phyloP scores from a whole-genome alignment of 176 grass and related monocot species.

The Bolboschoenus planiculmis region DNA sequence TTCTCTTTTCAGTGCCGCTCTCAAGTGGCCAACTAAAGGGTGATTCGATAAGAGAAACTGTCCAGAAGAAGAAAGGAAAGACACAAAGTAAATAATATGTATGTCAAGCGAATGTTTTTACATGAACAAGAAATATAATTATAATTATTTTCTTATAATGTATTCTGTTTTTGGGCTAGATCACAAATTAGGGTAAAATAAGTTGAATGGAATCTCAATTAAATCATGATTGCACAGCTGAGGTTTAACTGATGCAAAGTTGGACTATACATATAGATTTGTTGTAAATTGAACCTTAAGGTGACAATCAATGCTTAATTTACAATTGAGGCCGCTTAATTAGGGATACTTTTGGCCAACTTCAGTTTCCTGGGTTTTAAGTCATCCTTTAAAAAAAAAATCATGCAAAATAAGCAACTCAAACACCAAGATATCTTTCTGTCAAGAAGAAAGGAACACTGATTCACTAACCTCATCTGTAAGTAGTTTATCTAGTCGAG shows the following conservation, averaged over 20 bases:
- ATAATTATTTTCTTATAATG: not conserved
- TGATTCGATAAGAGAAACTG: constrained; percentile 73
- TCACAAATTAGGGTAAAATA: not conserved
- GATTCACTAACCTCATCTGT: constrained; percentile 53
- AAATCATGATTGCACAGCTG: not conserved
- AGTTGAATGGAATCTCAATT: not conserved
- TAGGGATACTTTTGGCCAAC: not conserved
- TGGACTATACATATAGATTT: not conserved
- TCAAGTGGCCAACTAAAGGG: constrained; percentile 74
- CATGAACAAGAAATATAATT: not conserved
- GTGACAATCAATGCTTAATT: constrained; percentile 1
- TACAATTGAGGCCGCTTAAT: not conserved
- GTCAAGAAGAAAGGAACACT: not conserved
- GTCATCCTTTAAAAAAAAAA: not conserved
- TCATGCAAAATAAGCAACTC: not conserved
- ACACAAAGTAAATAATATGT: not conserved
- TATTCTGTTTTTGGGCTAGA: not conserved
- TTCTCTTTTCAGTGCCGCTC: constrained; percentile 47
- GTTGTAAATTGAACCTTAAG: not conserved
- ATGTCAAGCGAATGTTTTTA: not conserved
- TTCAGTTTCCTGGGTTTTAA: not conserved
- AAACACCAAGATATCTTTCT: not conserved
- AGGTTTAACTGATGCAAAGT: not conserved
- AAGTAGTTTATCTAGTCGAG: constrained; percentile 56
- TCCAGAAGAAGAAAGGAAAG: constrained; percentile 25